These are phyloP conservation scores for Wickerhamomyces sp. DNA, from an alignment of 1,139 yeast genomes.

Conservation along the genomic window DNA sequence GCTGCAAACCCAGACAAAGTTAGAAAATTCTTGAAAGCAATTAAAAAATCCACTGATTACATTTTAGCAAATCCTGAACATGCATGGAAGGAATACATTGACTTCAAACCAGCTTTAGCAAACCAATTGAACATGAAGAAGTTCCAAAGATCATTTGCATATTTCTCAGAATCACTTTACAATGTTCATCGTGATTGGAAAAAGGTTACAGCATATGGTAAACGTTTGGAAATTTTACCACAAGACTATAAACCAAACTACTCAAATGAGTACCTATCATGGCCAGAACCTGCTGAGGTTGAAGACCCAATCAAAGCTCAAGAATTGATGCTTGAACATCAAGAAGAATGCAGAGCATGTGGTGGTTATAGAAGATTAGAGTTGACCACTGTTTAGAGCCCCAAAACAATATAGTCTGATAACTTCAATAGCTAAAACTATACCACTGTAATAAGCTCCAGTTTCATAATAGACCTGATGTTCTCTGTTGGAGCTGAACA, in stretches of 20 bases:
- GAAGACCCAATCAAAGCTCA: slow-evolving; percentile 45
- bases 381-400: neutral
- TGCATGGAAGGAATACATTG: slow-evolving; percentile 44
- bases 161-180: slow-evolving; percentile 47
- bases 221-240: slow-evolving; percentile 49
- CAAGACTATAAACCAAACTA: slow-evolving; percentile 46
- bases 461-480: too few species aligned
- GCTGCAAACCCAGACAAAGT: slow-evolving; percentile 47
- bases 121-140: slow-evolving; percentile 39
- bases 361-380: slow-evolving; percentile 48
- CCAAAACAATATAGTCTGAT: too few species aligned
- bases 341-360: slow-evolving; percentile 41
- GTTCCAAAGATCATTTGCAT: slow-evolving; percentile 52
- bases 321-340: slow-evolving; percentile 42
- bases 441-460: too few species aligned
- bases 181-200: slow-evolving; percentile 56
- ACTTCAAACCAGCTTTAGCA: slow-evolving; percentile 46
- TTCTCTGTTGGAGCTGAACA: too few species aligned
- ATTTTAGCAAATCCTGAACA: slow-evolving; percentile 39
- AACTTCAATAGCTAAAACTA: too few species aligned
- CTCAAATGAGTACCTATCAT: slow-evolving; percentile 45
- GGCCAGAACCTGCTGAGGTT: slow-evolving; percentile 47
- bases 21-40: slow-evolving; percentile 40
- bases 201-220: slow-evolving; percentile 52
- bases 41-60: slow-evolving; percentile 47